These are phyloP conservation scores for Curvularia sp. DNA, from an alignment of 2,329 filamentous ascomycete genomes.

Conservation along the genomic window DNA sequence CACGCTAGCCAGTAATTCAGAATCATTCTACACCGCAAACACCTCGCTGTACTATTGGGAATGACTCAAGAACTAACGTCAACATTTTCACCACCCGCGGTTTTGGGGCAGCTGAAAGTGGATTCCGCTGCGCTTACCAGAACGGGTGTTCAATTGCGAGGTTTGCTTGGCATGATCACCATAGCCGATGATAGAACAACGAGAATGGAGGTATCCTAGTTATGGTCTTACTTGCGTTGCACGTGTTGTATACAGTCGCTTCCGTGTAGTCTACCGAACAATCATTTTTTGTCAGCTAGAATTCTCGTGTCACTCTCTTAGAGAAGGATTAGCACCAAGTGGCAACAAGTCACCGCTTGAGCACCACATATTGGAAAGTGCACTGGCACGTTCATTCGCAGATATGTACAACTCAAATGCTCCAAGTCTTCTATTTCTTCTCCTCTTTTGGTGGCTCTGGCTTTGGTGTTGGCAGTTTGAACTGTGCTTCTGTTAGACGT, in stretches of 20 bases:
- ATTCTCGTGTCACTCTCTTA: not conserved
- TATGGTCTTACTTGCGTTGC: not conserved
- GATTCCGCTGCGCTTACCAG: conserved; percentile 11
- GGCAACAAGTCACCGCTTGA: not conserved
- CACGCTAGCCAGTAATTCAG: not conserved
- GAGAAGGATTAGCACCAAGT: not conserved
- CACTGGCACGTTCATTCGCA: conserved; percentile 38
- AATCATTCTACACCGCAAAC: conserved; percentile 11
- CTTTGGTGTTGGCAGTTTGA: conserved; percentile 95
- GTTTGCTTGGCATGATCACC: conserved; percentile 19
- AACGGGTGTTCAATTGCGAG: conserved; percentile 24
- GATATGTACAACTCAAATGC: conserved; percentile 51
- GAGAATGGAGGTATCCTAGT: not conserved
- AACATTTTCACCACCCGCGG: conserved; percentile 1
- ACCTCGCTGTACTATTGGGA: conserved; percentile 1
- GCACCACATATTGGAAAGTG: conserved; percentile 14
- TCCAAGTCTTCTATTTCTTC: conserved; percentile 74
- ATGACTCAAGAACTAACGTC: conserved; percentile 3
- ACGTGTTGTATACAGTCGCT: not conserved
- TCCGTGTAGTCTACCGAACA: not conserved
- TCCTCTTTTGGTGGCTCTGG: conserved; percentile 86
- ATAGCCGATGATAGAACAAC: not conserved
- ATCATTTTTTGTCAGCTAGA: not conserved
- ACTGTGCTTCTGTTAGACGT: conserved; percentile 55
- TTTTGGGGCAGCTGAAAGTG: conserved; percentile 3